A percentile compares a stretch with the other conserved stretches of the same genome.
Conservation (phyloP, 2,329 filamentous ascomycete species). For the Penicillium brevicompactum region DNA sequence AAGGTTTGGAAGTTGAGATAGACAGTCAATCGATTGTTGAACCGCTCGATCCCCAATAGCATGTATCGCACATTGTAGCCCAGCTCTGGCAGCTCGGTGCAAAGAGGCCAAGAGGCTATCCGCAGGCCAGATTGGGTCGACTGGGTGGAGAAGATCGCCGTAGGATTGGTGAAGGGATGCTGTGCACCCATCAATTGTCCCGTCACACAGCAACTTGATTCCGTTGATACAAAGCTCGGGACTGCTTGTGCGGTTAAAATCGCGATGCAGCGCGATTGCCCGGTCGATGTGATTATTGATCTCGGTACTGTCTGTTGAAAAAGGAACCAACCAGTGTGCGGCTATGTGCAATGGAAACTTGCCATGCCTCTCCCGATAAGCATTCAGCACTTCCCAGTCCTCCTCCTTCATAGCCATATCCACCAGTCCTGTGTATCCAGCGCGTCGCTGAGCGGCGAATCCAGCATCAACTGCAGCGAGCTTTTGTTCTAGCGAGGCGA, state of each 20-base stretch:
- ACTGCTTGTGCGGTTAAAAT: conserved; percentile 44
- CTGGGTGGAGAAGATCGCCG: conserved; percentile 41
- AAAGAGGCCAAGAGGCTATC: conserved; percentile 47
- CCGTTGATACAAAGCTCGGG: conserved; percentile 50
- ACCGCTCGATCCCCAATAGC: conserved; percentile 54
- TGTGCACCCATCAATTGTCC: conserved; percentile 51
- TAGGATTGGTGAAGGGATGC: conserved; percentile 33
- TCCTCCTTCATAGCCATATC: conserved; percentile 57
- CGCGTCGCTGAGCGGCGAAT: conserved; percentile 45
- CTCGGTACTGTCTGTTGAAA: conserved; percentile 38
- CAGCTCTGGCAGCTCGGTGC: conserved; percentile 43
- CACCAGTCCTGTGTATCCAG: conserved; percentile 52
- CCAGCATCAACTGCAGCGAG: conserved; percentile 43
- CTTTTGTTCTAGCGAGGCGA: conserved; percentile 46
- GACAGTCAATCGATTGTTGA: conserved; percentile 44
- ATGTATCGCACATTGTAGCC: conserved; percentile 53
- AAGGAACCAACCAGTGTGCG: conserved; percentile 52
- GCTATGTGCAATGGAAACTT: conserved; percentile 45
- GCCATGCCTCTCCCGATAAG: conserved; percentile 33
- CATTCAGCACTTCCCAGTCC: conserved; percentile 46
- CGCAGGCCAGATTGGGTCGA: conserved; percentile 48
- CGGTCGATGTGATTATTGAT: conserved; percentile 49
- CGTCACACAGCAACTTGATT: conserved; percentile 54
- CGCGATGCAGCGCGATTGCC: conserved; percentile 43
- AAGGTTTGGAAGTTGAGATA: conserved; percentile 23